These are phyloP conservation scores for Yamadazyma tumulicola DNA, from an alignment of 805 yeast genomes.

Conservation along the genomic window DNA sequence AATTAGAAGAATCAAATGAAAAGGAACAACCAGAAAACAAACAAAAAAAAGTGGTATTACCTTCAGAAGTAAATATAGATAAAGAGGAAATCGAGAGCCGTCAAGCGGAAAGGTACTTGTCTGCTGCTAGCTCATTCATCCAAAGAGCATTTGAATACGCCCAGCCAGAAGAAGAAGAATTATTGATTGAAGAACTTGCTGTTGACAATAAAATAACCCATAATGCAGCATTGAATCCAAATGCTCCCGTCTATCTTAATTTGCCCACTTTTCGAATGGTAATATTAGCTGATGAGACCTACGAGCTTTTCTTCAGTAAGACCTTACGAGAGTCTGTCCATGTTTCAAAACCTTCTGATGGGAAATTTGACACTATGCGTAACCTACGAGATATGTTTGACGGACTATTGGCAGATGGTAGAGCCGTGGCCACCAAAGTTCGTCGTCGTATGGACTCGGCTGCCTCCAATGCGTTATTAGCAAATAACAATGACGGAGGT, in stretches of 20 bases:
- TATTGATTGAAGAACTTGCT: constrained; percentile 34
- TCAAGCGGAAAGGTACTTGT: constrained; percentile 76
- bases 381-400: constrained; percentile 85
- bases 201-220: constrained; percentile 45
- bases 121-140: constrained; percentile 83
- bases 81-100: constrained; percentile 57
- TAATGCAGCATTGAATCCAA: constrained; percentile 81
- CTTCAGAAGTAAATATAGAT: constrained; percentile 60
- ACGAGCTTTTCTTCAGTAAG: constrained; percentile 75
- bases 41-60: constrained; percentile 38
- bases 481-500: constrained; percentile 14
- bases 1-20: constrained; percentile 25
- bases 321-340: constrained; percentile 69
- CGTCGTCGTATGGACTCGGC: constrained; percentile 82
- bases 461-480: constrained; percentile 31
- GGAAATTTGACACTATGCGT: constrained; percentile 45
- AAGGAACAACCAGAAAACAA: constrained; percentile 23
- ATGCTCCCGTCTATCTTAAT: constrained; percentile 68
- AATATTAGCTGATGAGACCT: constrained; percentile 86
- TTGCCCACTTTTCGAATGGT: constrained; percentile 94
- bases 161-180: constrained; percentile 52
- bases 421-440: constrained; percentile 86
- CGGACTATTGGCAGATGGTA: constrained; percentile 87
- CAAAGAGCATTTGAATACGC: constrained; percentile 90
- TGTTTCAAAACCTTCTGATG: constrained; percentile 51